Percentiles rank a stretch among this genome's conserved stretches.
Conservation (phyloP, 257 asterid genomes). For the Gentiana straminea region DNA sequence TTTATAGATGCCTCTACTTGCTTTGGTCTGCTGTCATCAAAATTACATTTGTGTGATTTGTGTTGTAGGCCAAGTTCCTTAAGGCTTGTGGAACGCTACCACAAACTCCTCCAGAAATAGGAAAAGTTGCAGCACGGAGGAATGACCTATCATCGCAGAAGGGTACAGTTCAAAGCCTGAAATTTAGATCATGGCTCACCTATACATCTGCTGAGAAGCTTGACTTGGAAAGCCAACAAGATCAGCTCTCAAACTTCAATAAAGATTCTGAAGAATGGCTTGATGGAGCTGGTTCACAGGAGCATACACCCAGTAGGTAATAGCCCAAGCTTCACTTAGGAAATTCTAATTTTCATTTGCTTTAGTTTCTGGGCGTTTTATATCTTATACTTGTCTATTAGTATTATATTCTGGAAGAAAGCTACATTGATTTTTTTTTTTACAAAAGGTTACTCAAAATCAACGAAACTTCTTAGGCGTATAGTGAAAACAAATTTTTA, state of each 20-base stretch:
- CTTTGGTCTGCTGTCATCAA: no score
- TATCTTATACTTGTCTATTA: no score
- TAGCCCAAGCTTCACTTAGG: conserved; percentile 3
- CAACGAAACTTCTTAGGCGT: no score
- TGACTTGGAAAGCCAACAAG: conserved; percentile 28
- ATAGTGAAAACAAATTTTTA: neutral
- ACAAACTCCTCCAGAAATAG: conserved; percentile 58
- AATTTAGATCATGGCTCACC: conserved; percentile 43
- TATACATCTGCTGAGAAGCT: conserved; percentile 28
- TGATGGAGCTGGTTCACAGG: conserved; percentile 28
- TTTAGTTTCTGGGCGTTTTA: no score
- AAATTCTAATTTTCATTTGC: neutral
- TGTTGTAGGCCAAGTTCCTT: conserved; percentile 50
- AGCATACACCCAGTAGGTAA: conserved; percentile 66
- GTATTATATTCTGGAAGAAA: no score
- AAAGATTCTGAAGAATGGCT: conserved; percentile 29
- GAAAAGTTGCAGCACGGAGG: conserved; percentile 30
- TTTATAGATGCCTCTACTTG: no score
- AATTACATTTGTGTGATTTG: no score
- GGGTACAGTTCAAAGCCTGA: conserved; percentile 21
- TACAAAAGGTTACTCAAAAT: no score
- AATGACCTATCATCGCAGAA: conserved; percentile 23
- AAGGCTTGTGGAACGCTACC: conserved; percentile 63
- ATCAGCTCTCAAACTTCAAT: conserved; percentile 28
- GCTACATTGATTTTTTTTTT: no score